Base-by-base conservation (phyloP, 164 flowering plant genomes). In the Vitis riparia region DNA sequence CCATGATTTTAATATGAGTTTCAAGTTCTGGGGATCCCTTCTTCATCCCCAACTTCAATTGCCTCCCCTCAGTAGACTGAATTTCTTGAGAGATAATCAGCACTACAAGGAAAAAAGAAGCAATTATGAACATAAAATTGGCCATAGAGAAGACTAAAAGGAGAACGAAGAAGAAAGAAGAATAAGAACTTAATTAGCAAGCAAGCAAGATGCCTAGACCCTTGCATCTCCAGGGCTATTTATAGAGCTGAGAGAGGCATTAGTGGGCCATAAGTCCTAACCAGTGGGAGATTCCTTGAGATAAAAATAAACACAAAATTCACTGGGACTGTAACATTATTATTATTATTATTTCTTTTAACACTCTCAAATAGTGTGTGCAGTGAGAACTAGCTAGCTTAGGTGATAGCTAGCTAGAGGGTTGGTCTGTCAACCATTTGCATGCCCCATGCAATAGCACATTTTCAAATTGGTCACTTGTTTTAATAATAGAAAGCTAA, bases 31-130 rank as follows among this genome's bases (percentile, higher is more conserved):
- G 65, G 27, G 48, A 5, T n/a, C 67, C 30, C 8, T 23, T 44
- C 29, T 65, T 68, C 16, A 14, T 55, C 15, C 48, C 23, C 9
- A 48, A 2, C 30, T 16, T 65, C 73, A 73, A 63, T 48, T 68
- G 72, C 68, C 79, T 81, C 27, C 76, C 76, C n/a, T 68, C 62
- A 17, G 37, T 65, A 12, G 61, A 58, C 48, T 69, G 69, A 55
- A 71, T 15, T 68, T 57, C 64, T 14, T 57, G 76, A 37, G 63
- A 55, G 68, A 74, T 50, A 52, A 74, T 23, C 16, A 80, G 55
- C 19, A 63, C 6, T 3, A 37, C 56, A 19, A 77, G 67, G 65
- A 69, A 12, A 65, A 74, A 15, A 51, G 49, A 71, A 37, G 67
- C 65, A 62, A 50, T 27, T 23, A 50, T 63, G 10, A 64, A n/a